Conservation (phyloP, 2,329 filamentous ascomycete genomes). For the Colletotrichum lini region DNA sequence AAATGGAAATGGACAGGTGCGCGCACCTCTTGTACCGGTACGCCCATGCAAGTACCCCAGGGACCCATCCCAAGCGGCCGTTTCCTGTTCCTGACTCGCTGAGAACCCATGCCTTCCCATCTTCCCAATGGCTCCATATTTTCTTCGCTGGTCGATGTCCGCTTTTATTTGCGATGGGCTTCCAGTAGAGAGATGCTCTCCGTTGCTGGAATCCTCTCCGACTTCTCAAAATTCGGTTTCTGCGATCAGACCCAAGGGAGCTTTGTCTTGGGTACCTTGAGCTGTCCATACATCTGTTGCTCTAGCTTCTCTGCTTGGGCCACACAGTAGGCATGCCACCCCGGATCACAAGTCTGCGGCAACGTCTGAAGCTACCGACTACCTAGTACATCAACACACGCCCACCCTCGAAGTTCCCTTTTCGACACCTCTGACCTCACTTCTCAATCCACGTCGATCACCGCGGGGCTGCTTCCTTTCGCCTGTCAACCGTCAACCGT, state of each 20-base stretch:
- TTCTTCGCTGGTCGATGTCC: conserved; percentile 35
- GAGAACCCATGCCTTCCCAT: conserved; percentile 31
- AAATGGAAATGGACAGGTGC: conserved; percentile 5
- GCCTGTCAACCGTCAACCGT: conserved; percentile 11
- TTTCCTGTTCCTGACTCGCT: conserved; percentile 42
- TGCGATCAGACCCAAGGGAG: conserved; percentile 37
- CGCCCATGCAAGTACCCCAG: conserved; percentile 21
- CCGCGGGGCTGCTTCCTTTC: conserved; percentile 36
- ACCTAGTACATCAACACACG: conserved; percentile 36
- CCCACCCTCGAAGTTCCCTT: conserved; percentile 38
- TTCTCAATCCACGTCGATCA: conserved; percentile 37
- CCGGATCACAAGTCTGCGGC: conserved; percentile 40
- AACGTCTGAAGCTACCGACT: conserved; percentile 35
- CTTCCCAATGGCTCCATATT: conserved; percentile 23
- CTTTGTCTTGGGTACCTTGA: conserved; percentile 40
- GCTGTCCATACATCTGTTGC: conserved; percentile 24
- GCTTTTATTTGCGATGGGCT: conserved; percentile 41
- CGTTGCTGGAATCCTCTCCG: conserved; percentile 35
- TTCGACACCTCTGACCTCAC: conserved; percentile 42
- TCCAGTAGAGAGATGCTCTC: conserved; percentile 26
- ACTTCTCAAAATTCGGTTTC: conserved; percentile 40
- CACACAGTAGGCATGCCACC: conserved; percentile 32
- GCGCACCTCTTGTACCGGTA: conserved; percentile 39
- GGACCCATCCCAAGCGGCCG: conserved; percentile 40
- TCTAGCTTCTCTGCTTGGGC: conserved; percentile 28